Base-by-base conservation (phyloP, 2,329 filamentous ascomycete genomes). In the Colletotrichum endophyticum region DNA sequence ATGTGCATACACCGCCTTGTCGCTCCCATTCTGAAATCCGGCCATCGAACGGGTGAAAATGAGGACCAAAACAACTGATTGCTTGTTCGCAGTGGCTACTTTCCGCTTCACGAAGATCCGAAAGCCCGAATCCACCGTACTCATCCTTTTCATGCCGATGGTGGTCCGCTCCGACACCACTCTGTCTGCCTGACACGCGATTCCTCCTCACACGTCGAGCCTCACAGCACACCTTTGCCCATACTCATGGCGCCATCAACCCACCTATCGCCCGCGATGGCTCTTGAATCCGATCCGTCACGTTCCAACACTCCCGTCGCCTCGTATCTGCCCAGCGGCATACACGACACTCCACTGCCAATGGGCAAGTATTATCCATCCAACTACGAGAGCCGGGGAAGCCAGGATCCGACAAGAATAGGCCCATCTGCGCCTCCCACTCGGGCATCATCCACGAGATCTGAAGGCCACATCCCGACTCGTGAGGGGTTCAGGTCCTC, bases 301-400 rank as follows among this genome's bases (percentile, higher is more conserved):
- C 78, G 78, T 12, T 77, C 84, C 34, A 85, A 84, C 78, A 87
- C 87, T 8, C 88, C 89, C 8, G 86, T 90, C 44, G 83, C 89
- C 11, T 89, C 89, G 2, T 91, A 90, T 76, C 84, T 89, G 36
- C 88, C 89, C 8, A 87, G 86, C 30, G 89, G 89, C 3, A 84
- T 88, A 49, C 86, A 88, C 66, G 87, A 87, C 49, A 86, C 83
- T 44, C 83, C 86, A 6, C 83, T 91, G 36, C 89, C 91, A 0
- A 85, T 92, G 83, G 91, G 91, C 28, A 93, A 92, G 83, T 93
- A 93, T 79, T 92, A 93, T 75, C 91, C 91, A 1, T 89, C 90
- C 30, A 92, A 92, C 82, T 93, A 92, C 79, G 89, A 91, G 78
- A 85, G 84, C 32, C 81, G 85, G 66, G 84, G 83, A 66, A 78